phyloP scores from a whole-genome alignment of 2,329 filamentous ascomycete species.

The Anisogramma anomala region DNA sequence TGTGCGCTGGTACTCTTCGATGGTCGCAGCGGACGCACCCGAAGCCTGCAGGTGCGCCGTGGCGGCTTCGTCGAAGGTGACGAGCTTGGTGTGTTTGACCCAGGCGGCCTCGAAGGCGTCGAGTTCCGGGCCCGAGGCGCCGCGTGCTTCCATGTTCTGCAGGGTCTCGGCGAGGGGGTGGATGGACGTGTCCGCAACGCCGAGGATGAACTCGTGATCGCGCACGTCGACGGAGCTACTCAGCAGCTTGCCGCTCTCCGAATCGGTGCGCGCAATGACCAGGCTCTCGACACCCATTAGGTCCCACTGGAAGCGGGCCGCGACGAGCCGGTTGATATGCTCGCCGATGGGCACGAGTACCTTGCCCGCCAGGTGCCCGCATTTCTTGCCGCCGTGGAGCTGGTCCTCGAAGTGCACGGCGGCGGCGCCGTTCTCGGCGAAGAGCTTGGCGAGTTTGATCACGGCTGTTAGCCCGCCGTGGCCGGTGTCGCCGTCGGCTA shows the following conservation, averaged over 20 bases:
- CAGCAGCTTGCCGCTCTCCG: slow-evolving; percentile 82
- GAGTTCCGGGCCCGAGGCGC: slow-evolving; percentile 68
- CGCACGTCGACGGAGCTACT: slow-evolving; percentile 86
- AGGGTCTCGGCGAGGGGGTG: slow-evolving; percentile 79
- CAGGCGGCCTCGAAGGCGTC: slow-evolving; percentile 77
- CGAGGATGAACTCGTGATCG: slow-evolving; percentile 94
- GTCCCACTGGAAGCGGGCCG: slow-evolving; percentile 94
- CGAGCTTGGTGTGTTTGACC: slow-evolving; percentile 74
- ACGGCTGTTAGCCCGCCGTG: slow-evolving; percentile 90
- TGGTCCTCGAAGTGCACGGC: slow-evolving; percentile 98
- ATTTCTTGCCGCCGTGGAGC: slow-evolving; percentile 96
- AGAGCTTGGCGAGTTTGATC: slow-evolving; percentile 91
- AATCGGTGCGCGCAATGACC: slow-evolving; percentile 89
- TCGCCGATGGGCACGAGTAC: slow-evolving; percentile 88
- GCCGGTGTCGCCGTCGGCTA: slow-evolving; percentile 92
- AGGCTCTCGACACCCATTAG: slow-evolving; percentile 94
- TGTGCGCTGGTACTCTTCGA: slow-evolving; percentile 55
- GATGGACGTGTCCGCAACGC: slow-evolving; percentile 60
- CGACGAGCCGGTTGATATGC: slow-evolving; percentile 89
- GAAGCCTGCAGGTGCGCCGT: slow-evolving; percentile 59
- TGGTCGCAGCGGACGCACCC: slow-evolving; percentile 49
- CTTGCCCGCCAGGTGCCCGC: slow-evolving; percentile 90
- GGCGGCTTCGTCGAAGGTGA: slow-evolving; percentile 88
- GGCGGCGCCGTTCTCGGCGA: slow-evolving; percentile 92
- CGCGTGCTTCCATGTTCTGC: slow-evolving; percentile 76